phyloP scores from a whole-genome alignment of 257 asterid species.

The Euphrasia confusa region DNA sequence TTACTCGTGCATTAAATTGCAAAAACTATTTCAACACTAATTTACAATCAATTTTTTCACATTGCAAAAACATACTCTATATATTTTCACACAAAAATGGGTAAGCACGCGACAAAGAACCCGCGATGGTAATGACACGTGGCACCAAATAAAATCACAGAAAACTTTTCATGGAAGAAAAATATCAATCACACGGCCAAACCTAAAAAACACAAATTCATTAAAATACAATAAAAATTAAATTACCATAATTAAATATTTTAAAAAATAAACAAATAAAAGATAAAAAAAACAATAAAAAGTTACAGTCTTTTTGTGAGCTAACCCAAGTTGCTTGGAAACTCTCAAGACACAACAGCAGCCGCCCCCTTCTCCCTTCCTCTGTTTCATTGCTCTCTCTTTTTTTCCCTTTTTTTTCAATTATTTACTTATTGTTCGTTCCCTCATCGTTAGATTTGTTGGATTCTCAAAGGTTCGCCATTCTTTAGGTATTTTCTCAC shows the following conservation, averaged over 20 bases:
- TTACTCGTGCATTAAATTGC: too few relatives aligned
- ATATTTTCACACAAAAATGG: too few relatives aligned
- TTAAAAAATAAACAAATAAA: background rate
- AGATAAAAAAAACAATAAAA: background rate
- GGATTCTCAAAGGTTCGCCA: slow-evolving; percentile 38
- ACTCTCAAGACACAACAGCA: slow-evolving; percentile 28
- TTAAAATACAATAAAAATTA: background rate
- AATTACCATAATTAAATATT: background rate
- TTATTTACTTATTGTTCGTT: slow-evolving; percentile 14
- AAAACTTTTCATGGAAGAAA: background rate
- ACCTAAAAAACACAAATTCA: background rate
- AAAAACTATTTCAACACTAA: too few relatives aligned
- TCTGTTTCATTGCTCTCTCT: slow-evolving; percentile 23
- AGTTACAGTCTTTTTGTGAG: slow-evolving; percentile 19
- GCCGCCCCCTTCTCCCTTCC: slow-evolving; percentile 62
- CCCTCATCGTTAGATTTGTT: background rate
- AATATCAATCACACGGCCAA: background rate
- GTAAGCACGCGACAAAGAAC: slow-evolving; percentile 13
- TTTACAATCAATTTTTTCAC: too few relatives aligned
- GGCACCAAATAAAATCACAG: slow-evolving; percentile 33
- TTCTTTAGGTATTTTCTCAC: slow-evolving; percentile 30
- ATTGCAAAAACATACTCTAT: too few relatives aligned
- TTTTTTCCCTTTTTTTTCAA: slow-evolving; percentile 13
- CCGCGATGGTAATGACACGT: slow-evolving; percentile 36
- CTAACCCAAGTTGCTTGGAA: slow-evolving; percentile 51